Evolutionary conservation across 2,329 filamentous ascomycete species (phyloP).

Genomic region (Capronia coronata): DNA sequence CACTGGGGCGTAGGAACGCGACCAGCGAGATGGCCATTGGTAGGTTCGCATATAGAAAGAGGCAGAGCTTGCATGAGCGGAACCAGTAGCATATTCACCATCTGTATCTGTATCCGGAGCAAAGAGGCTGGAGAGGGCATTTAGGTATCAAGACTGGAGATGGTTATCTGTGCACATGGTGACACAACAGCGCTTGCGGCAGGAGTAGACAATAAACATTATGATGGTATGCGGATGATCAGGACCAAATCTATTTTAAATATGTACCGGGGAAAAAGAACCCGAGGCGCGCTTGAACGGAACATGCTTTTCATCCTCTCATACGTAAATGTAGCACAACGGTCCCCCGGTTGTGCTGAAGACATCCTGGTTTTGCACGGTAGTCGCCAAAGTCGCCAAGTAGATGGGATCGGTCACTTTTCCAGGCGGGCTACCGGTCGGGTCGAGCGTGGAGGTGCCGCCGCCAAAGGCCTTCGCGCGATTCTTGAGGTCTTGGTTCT

Average conservation of each 20-base stretch:
- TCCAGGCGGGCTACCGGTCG: slow-evolving; percentile 16
- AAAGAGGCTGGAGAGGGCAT: too few relatives aligned
- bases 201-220: neutral
- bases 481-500: slow-evolving; percentile 21
- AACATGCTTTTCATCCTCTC: neutral
- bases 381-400: slow-evolving; percentile 10
- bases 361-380: slow-evolving; percentile 17
- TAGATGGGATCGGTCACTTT: slow-evolving; percentile 21
- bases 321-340: slow-evolving; percentile 26
- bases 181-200: too few relatives aligned
- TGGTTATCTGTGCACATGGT: too few relatives aligned
- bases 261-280: neutral
- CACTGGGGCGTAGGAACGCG: too few relatives aligned
- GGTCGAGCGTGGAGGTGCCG: slow-evolving; percentile 20
- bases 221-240: neutral
- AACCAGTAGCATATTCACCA: too few relatives aligned
- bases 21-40: too few relatives aligned
- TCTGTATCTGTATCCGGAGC: too few relatives aligned
- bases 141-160: too few relatives aligned
- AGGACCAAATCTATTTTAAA: neutral
- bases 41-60: too few relatives aligned
- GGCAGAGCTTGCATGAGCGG: too few relatives aligned
- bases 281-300: neutral
- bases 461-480: slow-evolving; percentile 15
- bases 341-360: slow-evolving; percentile 25